A percentile compares a stretch with the other conserved stretches of the same genome.
Evolutionary conservation across 495 filamentous ascomycete genomes (phyloP).

Genomic region (Neurospora sp.): DNA sequence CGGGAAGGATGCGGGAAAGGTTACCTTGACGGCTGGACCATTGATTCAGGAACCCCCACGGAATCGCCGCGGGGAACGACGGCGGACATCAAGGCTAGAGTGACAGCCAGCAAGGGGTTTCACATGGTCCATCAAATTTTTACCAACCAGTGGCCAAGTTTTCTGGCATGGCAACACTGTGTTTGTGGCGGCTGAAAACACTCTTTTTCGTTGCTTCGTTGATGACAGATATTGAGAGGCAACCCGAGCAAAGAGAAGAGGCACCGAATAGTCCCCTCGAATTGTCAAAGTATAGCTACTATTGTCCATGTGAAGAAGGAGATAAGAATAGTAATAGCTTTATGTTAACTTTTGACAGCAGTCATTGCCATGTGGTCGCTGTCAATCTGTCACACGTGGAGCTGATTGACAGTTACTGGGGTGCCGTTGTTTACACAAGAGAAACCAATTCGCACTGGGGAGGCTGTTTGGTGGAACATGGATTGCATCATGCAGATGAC

Average conservation of each 20-base stretch:
- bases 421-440: not conserved
- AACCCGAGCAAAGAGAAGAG: not conserved
- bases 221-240: not conserved
- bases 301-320: not conserved
- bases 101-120: constrained; percentile 7
- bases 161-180: constrained; percentile 12
- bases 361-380: not conserved
- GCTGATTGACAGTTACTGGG: not conserved
- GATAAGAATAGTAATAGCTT: not conserved
- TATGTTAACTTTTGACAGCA: not conserved
- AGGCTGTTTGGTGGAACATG: not conserved
- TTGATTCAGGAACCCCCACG: not conserved
- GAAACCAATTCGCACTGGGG: constrained; percentile 15
- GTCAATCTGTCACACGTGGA: not conserved
- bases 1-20: constrained; percentile 7
- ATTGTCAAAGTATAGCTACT: not conserved
- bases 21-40: constrained; percentile 2
- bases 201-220: not conserved
- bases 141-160: constrained; percentile 9
- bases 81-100: not conserved
- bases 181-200: not conserved
- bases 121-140: constrained; percentile 22
- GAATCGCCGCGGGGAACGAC: not conserved
- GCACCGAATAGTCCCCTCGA: not conserved
- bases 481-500: constrained; percentile 17